These are phyloP conservation scores for Sporothrix protearum DNA, from an alignment of 2,329 filamentous ascomycete species.

Conservation along the genomic window DNA sequence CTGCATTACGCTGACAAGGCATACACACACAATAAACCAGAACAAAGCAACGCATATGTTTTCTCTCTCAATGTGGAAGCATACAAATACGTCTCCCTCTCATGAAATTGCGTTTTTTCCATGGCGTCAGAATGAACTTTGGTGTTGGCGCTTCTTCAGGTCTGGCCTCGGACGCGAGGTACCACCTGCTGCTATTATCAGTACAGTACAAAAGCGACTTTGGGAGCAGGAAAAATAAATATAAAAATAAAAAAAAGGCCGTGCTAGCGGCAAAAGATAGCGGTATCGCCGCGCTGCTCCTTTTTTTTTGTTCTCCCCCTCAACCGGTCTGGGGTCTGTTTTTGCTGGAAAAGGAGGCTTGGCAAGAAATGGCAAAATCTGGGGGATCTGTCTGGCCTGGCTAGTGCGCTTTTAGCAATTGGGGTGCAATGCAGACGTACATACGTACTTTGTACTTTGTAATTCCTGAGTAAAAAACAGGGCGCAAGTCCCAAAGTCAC, in stretches of 20 bases:
- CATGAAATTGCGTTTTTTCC: not conserved
- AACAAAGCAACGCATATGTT: constrained; percentile 14
- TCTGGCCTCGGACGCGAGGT: not conserved
- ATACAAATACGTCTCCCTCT: not conserved
- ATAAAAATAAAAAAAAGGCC: not conserved
- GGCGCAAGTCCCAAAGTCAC: not conserved
- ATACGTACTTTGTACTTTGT: too few species aligned
- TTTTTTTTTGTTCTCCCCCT: not conserved
- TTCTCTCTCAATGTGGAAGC: not conserved
- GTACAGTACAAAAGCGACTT: not conserved
- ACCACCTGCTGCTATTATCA: not conserved
- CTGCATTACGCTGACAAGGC: not conserved
- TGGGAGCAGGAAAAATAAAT: not conserved
- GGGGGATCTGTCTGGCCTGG: constrained; percentile 19
- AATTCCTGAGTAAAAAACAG: not conserved
- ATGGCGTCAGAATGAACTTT: not conserved
- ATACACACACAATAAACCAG: not conserved
- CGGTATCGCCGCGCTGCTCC: constrained; percentile 10
- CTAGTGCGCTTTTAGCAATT: constrained; percentile 10
- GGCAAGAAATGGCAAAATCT: constrained; percentile 18
- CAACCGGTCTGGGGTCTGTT: constrained; percentile 14
- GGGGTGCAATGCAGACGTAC: not conserved
- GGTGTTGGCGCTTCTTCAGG: not conserved
- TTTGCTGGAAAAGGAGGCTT: constrained; percentile 3
- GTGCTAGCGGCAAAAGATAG: not conserved